Base-by-base conservation (phyloP, 2,329 filamentous ascomycete species). In the Alternaria novae-zelandiae region DNA sequence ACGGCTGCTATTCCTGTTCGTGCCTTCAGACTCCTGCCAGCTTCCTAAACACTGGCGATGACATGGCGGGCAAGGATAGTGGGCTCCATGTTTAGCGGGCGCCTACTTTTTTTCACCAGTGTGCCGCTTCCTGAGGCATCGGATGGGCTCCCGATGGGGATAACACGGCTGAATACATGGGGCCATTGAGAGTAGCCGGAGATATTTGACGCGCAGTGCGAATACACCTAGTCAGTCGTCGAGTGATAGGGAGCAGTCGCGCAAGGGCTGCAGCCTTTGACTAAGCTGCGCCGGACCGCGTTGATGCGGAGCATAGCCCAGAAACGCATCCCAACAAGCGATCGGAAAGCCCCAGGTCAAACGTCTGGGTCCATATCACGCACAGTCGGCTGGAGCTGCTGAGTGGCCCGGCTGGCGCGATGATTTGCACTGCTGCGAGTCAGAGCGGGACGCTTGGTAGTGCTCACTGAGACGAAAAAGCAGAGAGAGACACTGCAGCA, bases 121-220 rank as follows among this genome's bases (percentile, higher is more conserved):
- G 61, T 61, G 65, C 69, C 69, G 66, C 71, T 70, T 69, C 66
- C 74, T 72, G 66, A 71, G 69, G 69, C 70, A 69, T 68, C 74
- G 76, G 73, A 74, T 72, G 71, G 67, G 67, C 62, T 70, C 72
- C 74, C 74, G 77, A 79, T 79, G 74, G 74, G 73, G 70, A 78
- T 71, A 70, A 71, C 71, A 76, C 75, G 76, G 75, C 74, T 75
- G 72, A 77, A 76, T 72, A 53, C 13, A 30, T n/a, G 54, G 64
- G 61, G 66, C 77, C 77, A 79, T 59, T 79, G 69, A 75, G 50
- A 36, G 68, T 46, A 30, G 49, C 60, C 77, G 77, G 77, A 79
- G 73, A 74, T 72, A 72, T 74, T 74, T 67, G 59, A 67, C 58
- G 67, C 66, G 58, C 66, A 68, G 65, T 61, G 65, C 71, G 30